phyloP scores from a whole-genome alignment of 1,284 basidiomycete genomes.

The Stygiomarasmius scandens region DNA sequence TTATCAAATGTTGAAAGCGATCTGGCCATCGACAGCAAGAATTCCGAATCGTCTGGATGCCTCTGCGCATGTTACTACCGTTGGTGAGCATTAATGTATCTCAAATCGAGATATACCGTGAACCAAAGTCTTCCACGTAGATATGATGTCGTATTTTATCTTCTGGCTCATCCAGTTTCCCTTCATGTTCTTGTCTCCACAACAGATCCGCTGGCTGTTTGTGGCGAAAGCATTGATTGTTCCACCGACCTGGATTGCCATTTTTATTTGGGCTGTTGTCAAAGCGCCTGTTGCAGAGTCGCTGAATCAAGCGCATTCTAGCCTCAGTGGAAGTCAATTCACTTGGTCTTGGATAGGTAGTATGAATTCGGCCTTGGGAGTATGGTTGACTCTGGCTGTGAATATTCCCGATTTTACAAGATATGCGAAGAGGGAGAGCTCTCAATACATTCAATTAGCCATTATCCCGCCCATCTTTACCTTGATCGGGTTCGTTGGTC shows the following conservation, averaged over 20 bases:
- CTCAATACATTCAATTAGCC: slow-evolving; percentile 68
- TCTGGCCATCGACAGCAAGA: slow-evolving; percentile 71
- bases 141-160: slow-evolving; percentile 76
- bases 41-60: slow-evolving; percentile 66
- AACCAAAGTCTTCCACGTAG: slow-evolving; percentile 23
- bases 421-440: slow-evolving; percentile 61
- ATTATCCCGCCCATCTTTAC: slow-evolving; percentile 76
- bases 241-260: slow-evolving; percentile 67
- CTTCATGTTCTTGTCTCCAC: slow-evolving; percentile 75
- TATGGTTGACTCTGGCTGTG: slow-evolving; percentile 65
- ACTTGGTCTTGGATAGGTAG: slow-evolving; percentile 75
- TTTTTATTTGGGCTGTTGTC: slow-evolving; percentile 74
- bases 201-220: slow-evolving; percentile 74
- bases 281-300: slow-evolving; percentile 59
- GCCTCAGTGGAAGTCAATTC: slow-evolving; percentile 49
- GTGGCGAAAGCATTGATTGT: slow-evolving; percentile 69
- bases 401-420: slow-evolving; percentile 79
- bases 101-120: background rate
- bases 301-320: slow-evolving; percentile 49
- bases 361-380: slow-evolving; percentile 68
- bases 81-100: slow-evolving; percentile 37
- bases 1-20: slow-evolving; percentile 78
- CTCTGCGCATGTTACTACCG: slow-evolving; percentile 64
- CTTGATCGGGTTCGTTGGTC: slow-evolving; percentile 50
- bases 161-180: slow-evolving; percentile 79